A percentile compares a stretch with the other conserved stretches of the same genome.
Evolutionary conservation across 1,284 basidiomycete genomes (phyloP).

Genomic region (Acaromyces ingoldii): DNA sequence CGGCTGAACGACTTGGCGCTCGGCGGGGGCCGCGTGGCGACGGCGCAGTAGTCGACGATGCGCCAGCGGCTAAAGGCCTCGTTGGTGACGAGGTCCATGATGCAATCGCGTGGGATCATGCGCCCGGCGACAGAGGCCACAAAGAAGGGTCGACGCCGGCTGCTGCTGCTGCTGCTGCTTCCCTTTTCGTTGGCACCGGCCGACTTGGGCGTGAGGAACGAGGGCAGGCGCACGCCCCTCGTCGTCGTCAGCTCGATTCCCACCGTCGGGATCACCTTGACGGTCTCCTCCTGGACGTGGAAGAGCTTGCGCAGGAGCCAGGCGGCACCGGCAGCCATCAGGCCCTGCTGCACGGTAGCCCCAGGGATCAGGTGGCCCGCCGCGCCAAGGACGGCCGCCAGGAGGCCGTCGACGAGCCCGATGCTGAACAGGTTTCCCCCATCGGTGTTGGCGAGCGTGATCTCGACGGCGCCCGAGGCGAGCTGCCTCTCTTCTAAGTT

Average conservation of each 20-base stretch:
- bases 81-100: slow-evolving; percentile 35
- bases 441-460: slow-evolving; percentile 18
- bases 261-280: slow-evolving; percentile 22
- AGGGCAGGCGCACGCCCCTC: slow-evolving; percentile 16
- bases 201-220: neutral
- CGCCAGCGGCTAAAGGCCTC: slow-evolving; percentile 30
- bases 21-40: slow-evolving; percentile 10
- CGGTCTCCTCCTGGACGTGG: slow-evolving; percentile 21
- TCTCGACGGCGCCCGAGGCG: slow-evolving; percentile 11
- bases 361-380: neutral
- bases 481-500: slow-evolving; percentile 9
- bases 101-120: slow-evolving; percentile 31
- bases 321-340: slow-evolving; percentile 7
- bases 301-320: slow-evolving; percentile 11
- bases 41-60: slow-evolving; percentile 34
- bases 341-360: neutral
- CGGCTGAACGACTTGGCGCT: neutral
- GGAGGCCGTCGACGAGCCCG: slow-evolving; percentile 9
- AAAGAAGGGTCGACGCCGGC: neutral
- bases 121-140: neutral
- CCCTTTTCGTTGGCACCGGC: neutral
- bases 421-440: slow-evolving; percentile 9
- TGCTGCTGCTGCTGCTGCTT: neutral
- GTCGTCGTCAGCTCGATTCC: slow-evolving; percentile 35
- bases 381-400: slow-evolving; percentile 1